A percentile compares a stretch with the other conserved stretches of the same genome.
Conservation (phyloP, 257 asterid genomes). For the Scutellaria baicalensis region DNA sequence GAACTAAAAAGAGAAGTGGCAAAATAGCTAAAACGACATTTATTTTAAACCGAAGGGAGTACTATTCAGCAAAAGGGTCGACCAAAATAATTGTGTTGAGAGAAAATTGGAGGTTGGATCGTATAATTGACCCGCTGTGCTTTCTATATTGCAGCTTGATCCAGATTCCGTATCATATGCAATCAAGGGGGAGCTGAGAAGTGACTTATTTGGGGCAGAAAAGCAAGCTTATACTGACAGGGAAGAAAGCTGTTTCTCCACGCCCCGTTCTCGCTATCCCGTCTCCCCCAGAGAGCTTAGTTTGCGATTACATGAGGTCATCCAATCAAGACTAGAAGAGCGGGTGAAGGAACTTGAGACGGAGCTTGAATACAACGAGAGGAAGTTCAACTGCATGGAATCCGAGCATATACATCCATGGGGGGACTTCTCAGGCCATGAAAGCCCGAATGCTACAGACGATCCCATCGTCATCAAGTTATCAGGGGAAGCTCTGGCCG, state of each 20-base stretch:
- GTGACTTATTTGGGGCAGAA: slow-evolving; percentile 30
- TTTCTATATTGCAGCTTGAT: slow-evolving; percentile 39
- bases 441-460: slow-evolving; percentile 34
- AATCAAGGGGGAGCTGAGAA: slow-evolving; percentile 43
- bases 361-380: slow-evolving; percentile 46
- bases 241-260: slow-evolving; percentile 37
- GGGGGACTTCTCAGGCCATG: slow-evolving; percentile 25
- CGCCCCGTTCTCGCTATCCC: slow-evolving; percentile 39
- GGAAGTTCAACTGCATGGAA: slow-evolving; percentile 26
- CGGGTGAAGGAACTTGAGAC: slow-evolving; percentile 61
- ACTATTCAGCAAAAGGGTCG: neutral
- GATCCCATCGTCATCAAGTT: slow-evolving; percentile 45
- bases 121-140: neutral
- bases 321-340: slow-evolving; percentile 57
- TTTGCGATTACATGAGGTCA: slow-evolving; percentile 56
- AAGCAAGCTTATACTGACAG: slow-evolving; percentile 29
- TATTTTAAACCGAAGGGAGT: too few species aligned
- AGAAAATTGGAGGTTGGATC: neutral
- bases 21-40: too few species aligned
- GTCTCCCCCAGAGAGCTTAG: slow-evolving; percentile 67
- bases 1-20: too few species aligned
- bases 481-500: slow-evolving; percentile 42
- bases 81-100: neutral
- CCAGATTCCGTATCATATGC: slow-evolving; percentile 36
- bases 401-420: slow-evolving; percentile 11